phyloP scores from a whole-genome alignment of 805 yeast genomes.

The Tetrapisispora pingtungensis region DNA sequence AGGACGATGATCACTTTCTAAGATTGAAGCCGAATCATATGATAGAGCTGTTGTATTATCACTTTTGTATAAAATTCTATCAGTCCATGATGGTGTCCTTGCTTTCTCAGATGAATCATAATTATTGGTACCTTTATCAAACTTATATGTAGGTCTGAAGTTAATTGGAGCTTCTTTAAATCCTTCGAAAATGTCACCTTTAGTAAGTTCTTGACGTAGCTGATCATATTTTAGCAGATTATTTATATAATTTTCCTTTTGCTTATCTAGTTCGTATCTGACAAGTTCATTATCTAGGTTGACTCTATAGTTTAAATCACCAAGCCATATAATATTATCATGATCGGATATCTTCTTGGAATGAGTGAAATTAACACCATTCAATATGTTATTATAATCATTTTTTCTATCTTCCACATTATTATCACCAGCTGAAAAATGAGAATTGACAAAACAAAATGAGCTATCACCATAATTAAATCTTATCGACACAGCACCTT shows the following conservation, averaged over 20 bases:
- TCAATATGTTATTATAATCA: slow-evolving; percentile 67
- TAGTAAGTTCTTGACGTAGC: slow-evolving; percentile 58
- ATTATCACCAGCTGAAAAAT: slow-evolving; percentile 82
- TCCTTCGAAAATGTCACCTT: slow-evolving; percentile 60
- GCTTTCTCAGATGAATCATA: slow-evolving; percentile 90
- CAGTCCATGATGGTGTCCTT: slow-evolving; percentile 95
- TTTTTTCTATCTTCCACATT: slow-evolving; percentile 77
- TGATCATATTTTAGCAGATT: slow-evolving; percentile 67
- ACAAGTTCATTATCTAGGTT: slow-evolving; percentile 63
- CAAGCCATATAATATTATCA: slow-evolving; percentile 85
- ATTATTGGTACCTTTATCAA: slow-evolving; percentile 66
- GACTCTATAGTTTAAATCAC: slow-evolving; percentile 86
- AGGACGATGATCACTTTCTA: slow-evolving; percentile 84
- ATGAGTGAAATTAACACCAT: slow-evolving; percentile 69
- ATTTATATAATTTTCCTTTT: slow-evolving; percentile 30
- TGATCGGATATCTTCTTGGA: slow-evolving; percentile 71
- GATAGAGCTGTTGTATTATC: slow-evolving; percentile 46
- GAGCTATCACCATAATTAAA: slow-evolving; percentile 72
- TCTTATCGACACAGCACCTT: slow-evolving; percentile 91
- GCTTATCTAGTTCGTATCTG: slow-evolving; percentile 41
- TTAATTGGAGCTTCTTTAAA: slow-evolving; percentile 67
- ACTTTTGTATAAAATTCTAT: slow-evolving; percentile 66
- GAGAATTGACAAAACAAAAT: slow-evolving; percentile 81
- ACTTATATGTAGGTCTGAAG: slow-evolving; percentile 88
- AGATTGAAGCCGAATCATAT: slow-evolving; percentile 56